Base-by-base conservation (phyloP, 331 rosid genomes). In the Acacia pycnantha region DNA sequence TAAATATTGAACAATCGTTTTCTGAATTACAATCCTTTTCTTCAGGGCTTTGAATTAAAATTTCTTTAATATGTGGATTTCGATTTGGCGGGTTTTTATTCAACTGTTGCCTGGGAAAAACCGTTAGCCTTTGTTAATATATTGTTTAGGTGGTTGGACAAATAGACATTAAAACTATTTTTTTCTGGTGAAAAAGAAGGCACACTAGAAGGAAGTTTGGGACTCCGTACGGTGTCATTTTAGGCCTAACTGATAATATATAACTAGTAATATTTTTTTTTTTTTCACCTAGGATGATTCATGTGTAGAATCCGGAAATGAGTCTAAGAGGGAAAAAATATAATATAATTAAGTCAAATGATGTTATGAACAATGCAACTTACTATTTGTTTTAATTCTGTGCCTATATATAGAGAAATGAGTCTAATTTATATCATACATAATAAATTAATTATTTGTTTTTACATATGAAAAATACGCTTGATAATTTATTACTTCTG, bases 11-110 rank as follows among this genome's bases (percentile, higher is more conserved):
- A 37, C 64, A n/a, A 62, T 70, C 35, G 12, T 68, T 62, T 14
- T 67, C 12, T 68, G 59, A 24, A 66, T 19, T 10, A 59, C 0
- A 73, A 46, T 21, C 48, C 21, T 27, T 65, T 85, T 68, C 78
- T 40, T 15, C 26, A 48, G 33, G 66, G 31, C 75, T 80, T 29
- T 82, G 51, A 29, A 76, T 37, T 15, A 15, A 50, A 43, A 13
- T 82, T 76, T 37, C 54, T 19, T 47, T 46, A 44, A 18, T 8
- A 14, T 73, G 27, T 40, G 82, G 81, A 56, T 61, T 31, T 13
- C n/a, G 71, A 65, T 79, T 65, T 76, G 79, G 80, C 67, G 73
- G 77, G 74, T 62, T 40, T 47, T 56, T 53, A 44, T 58, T 33
- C 62, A 61, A 22, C 67, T 56, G 68, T 54, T 37, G 14, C 72